phyloP scores from a whole-genome alignment of 2,329 filamentous ascomycete genomes.

The Pseudogymnoascus sp. region DNA sequence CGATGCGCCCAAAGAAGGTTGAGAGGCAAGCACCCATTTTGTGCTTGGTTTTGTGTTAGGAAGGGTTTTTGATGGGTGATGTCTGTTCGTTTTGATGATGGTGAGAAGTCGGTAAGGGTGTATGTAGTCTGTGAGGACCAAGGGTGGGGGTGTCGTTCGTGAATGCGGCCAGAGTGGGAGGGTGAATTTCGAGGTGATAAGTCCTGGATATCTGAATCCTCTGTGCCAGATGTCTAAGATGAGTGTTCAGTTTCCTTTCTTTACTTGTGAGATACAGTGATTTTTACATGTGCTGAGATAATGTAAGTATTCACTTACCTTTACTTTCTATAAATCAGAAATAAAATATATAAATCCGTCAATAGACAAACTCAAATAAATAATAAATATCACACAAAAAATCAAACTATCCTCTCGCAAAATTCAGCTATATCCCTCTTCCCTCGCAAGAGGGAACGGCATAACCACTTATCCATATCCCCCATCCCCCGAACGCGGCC shows the following conservation, averaged over 20 bases:
- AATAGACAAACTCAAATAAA: background rate
- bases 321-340: background rate
- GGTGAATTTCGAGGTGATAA: background rate
- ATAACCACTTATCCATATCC: background rate
- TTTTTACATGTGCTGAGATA: too few species aligned
- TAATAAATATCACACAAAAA: background rate
- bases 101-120: too few species aligned
- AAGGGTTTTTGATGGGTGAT: background rate
- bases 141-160: too few species aligned
- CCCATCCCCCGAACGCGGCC: background rate
- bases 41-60: background rate
- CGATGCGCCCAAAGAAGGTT: background rate
- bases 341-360: background rate
- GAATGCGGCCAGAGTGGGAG: background rate
- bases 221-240: background rate
- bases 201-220: background rate
- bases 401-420: background rate
- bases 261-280: background rate
- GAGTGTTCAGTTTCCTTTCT: background rate
- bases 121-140: too few species aligned
- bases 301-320: background rate
- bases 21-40: background rate
- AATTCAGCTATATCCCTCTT: background rate
- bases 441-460: background rate
- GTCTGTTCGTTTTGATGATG: background rate